phyloP scores from a whole-genome alignment of 768 basidiomycete genomes.

The Kwoniella mangroviensis region DNA sequence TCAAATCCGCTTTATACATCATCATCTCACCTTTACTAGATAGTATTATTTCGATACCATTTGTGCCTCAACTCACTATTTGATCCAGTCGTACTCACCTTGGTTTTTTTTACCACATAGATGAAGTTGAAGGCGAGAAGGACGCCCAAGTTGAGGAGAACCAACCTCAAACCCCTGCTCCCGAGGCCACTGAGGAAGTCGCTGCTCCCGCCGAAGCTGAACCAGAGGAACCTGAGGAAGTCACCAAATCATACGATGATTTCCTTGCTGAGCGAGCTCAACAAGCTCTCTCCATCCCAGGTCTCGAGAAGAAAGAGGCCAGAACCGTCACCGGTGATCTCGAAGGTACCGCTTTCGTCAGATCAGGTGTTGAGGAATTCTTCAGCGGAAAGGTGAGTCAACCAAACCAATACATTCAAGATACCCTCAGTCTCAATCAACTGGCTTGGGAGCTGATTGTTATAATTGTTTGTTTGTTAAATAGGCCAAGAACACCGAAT shows the following conservation, averaged over 20 bases:
- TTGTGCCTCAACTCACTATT: not conserved
- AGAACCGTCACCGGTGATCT: constrained; percentile 68
- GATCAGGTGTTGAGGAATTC: constrained; percentile 72
- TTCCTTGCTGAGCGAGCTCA: constrained; percentile 72
- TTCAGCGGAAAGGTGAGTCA: constrained; percentile 87
- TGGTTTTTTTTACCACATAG: constrained; percentile 43
- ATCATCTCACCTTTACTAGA: no score
- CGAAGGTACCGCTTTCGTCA: constrained; percentile 72
- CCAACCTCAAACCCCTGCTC: constrained; percentile 68
- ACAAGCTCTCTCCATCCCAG: constrained; percentile 59
- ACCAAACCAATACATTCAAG: no score
- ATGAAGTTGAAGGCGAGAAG: constrained; percentile 72
- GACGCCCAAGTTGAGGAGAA: constrained; percentile 78
- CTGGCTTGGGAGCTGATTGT: no score
- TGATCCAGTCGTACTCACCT: not conserved
- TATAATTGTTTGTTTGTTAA: constrained; percentile 9
- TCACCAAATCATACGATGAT: constrained; percentile 90
- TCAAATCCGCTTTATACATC: no score
- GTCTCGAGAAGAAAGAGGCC: constrained; percentile 76
- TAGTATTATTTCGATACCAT: no score
- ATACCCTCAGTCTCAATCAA: no score
- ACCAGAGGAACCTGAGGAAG: constrained; percentile 57
- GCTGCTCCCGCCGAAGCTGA: constrained; percentile 50
- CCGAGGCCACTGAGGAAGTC: constrained; percentile 63
- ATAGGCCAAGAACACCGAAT: constrained; percentile 45